Conservation (phyloP, 2,329 filamentous ascomycete genomes). For the Nannizziopsis barbatae region DNA sequence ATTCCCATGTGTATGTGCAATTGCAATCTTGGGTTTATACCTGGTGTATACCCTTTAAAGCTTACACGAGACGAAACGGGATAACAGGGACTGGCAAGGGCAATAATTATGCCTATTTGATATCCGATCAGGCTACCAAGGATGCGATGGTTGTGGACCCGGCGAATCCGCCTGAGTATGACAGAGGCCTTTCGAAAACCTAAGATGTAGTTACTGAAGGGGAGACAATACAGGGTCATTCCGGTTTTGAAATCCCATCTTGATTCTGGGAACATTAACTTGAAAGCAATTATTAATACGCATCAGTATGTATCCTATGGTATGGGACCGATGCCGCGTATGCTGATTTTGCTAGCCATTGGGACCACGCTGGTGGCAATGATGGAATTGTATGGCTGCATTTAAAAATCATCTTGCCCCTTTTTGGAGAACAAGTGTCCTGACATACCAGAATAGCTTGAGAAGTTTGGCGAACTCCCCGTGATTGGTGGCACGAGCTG, state of each 20-base stretch:
- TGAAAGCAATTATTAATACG: constrained; percentile 87
- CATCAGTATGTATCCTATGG: constrained; percentile 60
- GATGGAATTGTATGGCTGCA: constrained; percentile 55
- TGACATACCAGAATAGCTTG: constrained; percentile 35
- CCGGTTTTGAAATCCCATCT: constrained; percentile 63
- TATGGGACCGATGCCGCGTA: neutral
- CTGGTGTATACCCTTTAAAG: too few relatives aligned
- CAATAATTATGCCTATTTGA: constrained; percentile 45
- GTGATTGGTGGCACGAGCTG: constrained; percentile 86
- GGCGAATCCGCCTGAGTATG: constrained; percentile 41
- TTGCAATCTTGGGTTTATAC: neutral
- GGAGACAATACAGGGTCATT: constrained; percentile 40
- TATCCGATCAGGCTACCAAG: constrained; percentile 40
- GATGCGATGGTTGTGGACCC: constrained; percentile 43
- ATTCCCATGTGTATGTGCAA: constrained; percentile 43
- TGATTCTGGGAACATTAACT: constrained; percentile 59
- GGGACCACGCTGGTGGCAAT: constrained; percentile 91
- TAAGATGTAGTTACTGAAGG: constrained; percentile 5
- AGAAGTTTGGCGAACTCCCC: constrained; percentile 42
- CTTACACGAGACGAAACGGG: neutral
- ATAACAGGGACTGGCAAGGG: constrained; percentile 20
- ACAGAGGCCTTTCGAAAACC: constrained; percentile 6
- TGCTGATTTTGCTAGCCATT: constrained; percentile 50
- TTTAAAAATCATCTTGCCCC: neutral
- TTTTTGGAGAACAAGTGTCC: neutral